A percentile compares a stretch with the other conserved stretches of the same genome.
Evolutionary conservation across 768 basidiomycete species (phyloP).

Genomic region (Lanmaoa pseudosensibilis): DNA sequence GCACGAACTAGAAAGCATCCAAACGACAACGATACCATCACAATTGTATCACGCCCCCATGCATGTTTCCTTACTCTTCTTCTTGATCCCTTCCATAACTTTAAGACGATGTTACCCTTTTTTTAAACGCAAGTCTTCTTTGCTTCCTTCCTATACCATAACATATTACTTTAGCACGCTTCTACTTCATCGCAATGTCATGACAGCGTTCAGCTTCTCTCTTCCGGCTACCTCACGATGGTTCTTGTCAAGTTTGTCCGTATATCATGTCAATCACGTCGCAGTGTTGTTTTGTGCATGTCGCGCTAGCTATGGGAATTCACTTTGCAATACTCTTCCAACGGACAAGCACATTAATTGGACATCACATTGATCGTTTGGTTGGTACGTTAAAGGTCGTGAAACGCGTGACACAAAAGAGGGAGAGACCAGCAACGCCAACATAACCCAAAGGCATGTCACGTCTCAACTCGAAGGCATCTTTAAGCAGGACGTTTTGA

Average conservation of each 20-base stretch:
- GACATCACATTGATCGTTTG: not conserved
- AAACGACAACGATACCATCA: conserved; percentile 25
- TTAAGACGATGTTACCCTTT: conserved; percentile 2
- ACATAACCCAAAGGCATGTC: not conserved
- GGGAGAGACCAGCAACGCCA: not conserved
- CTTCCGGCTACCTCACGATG: not conserved
- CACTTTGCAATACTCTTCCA: conserved; percentile 9
- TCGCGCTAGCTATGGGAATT: conserved; percentile 26
- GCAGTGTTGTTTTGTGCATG: conserved; percentile 26
- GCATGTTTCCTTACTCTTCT: conserved; percentile 11
- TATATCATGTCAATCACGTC: conserved; percentile 26
- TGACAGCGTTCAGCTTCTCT: not conserved
- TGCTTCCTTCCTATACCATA: conserved; percentile 2
- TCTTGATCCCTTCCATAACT: conserved; percentile 5
- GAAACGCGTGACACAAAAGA: not conserved
- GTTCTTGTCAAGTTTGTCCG: conserved; percentile 16
- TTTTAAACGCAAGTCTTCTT: not conserved
- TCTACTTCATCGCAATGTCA: conserved; percentile 10
- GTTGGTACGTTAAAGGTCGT: not conserved
- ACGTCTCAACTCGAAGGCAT: conserved; percentile 57
- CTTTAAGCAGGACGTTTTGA: conserved; percentile 75
- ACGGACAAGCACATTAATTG: not conserved
- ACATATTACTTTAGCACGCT: conserved; percentile 13
- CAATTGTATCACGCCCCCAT: conserved; percentile 28
- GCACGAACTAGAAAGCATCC: conserved; percentile 32